phyloP scores from a whole-genome alignment of 2,329 filamentous ascomycete genomes.

The Aspergillus melleus region DNA sequence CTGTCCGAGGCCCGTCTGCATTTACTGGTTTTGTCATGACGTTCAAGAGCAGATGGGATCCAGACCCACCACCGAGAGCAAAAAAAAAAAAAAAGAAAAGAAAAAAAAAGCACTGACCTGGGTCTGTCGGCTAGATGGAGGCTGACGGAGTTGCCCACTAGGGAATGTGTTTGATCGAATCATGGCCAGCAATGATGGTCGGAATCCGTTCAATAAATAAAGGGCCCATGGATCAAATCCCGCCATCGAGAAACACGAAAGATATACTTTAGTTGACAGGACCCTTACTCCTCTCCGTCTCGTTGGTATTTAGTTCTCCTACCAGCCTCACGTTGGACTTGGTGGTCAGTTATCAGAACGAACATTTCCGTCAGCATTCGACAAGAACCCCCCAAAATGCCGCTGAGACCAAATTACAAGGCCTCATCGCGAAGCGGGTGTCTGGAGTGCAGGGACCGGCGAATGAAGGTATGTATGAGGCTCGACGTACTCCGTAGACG shows the following conservation, averaged over 20 bases:
- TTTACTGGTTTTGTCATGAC: constrained; percentile 22
- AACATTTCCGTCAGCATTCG: neutral
- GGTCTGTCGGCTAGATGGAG: neutral
- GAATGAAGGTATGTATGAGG: constrained; percentile 22
- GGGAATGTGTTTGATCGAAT: neutral
- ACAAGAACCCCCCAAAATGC: constrained; percentile 14
- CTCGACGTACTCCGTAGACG: neutral
- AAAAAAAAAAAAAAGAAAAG: neutral
- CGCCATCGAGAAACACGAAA: neutral
- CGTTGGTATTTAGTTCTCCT: neutral
- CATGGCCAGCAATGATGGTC: neutral
- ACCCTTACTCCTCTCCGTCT: neutral
- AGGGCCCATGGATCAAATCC: neutral
- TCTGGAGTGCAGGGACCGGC: constrained; percentile 19
- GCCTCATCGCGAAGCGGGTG: constrained; percentile 19
- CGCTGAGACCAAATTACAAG: constrained; percentile 15
- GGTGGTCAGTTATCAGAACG: neutral
- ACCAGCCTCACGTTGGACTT: neutral
- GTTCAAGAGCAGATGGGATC: neutral
- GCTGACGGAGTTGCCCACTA: neutral
- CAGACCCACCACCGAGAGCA: neutral
- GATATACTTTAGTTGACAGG: neutral
- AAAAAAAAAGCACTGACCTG: neutral
- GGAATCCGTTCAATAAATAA: neutral
- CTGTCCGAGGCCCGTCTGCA: constrained; percentile 9